Conservation (phyloP, 331 rosid genomes). For the Pyrus hybrid region DNA sequence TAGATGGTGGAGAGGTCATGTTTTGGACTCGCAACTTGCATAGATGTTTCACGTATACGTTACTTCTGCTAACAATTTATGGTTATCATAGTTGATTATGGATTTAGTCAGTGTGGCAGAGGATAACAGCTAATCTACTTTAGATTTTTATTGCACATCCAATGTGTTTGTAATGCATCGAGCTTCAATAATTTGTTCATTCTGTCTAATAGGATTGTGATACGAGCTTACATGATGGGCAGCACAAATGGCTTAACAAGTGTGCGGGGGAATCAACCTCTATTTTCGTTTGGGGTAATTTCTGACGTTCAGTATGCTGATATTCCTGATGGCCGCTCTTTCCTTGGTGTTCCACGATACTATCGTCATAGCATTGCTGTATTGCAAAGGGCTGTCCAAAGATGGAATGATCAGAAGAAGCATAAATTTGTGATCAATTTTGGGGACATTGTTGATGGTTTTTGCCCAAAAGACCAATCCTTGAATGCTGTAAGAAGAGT, state of each 20-base stretch:
- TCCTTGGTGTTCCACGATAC: conserved; percentile 75
- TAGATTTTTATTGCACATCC: neutral
- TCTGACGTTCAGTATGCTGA: conserved; percentile 89
- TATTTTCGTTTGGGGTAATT: conserved; percentile 77
- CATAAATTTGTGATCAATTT: conserved; percentile 65
- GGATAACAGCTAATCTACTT: neutral
- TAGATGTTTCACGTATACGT: too few relatives aligned
- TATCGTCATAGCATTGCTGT: conserved; percentile 71
- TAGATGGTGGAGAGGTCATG: neutral
- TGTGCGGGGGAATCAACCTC: conserved; percentile 39
- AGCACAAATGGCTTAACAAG: conserved; percentile 25
- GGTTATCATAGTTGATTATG: neutral
- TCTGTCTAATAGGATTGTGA: conserved; percentile 27
- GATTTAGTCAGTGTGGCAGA: neutral
- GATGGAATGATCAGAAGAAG: conserved; percentile 58
- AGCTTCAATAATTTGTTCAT: conserved; percentile 9
- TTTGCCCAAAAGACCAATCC: conserved; percentile 75
- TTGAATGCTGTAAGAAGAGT: conserved; percentile 43
- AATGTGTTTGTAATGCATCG: neutral
- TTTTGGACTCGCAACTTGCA: neutral
- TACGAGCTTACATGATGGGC: conserved; percentile 38
- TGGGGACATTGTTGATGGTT: conserved; percentile 97
- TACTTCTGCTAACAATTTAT: too few relatives aligned
- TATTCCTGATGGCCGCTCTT: conserved; percentile 79
- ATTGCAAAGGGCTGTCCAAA: conserved; percentile 62